Evolutionary conservation across 148 eudicot species (phyloP).

Genomic region (Vaccinium corymbosum): DNA sequence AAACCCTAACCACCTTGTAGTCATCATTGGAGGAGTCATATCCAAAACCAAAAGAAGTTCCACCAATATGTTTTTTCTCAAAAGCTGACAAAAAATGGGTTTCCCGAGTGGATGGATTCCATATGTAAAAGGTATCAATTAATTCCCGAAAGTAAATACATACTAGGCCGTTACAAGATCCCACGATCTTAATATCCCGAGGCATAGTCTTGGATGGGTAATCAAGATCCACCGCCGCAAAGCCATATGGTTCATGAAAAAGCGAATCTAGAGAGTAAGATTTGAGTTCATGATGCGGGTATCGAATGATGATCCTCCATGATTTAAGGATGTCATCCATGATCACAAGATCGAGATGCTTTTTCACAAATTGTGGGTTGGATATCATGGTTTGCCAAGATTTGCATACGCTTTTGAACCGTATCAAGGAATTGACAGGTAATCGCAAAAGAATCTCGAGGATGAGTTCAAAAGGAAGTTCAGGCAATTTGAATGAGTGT

Average conservation of each 20-base stretch:
- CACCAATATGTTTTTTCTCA: background rate
- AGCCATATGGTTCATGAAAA: background rate
- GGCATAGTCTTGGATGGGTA: background rate
- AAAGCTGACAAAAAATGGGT: background rate
- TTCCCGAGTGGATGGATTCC: background rate
- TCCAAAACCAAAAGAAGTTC: background rate
- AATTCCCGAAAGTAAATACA: background rate
- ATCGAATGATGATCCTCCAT: background rate
- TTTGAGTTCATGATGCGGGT: background rate
- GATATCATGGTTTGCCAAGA: constrained; percentile 1
- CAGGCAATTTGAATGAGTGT: background rate
- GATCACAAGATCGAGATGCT: background rate
- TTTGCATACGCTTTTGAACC: background rate
- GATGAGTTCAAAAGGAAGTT: background rate
- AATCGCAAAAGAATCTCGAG: constrained; percentile 6
- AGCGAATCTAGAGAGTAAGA: background rate
- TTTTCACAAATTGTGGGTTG: constrained; percentile 6
- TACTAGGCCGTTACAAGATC: constrained; percentile 1
- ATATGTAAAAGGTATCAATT: background rate
- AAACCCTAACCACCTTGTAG: constrained; percentile 10
- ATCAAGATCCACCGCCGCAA: background rate
- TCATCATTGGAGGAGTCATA: constrained; percentile 13
- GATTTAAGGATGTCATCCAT: background rate
- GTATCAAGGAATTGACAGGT: background rate
- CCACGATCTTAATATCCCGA: background rate